Conservation (phyloP, 345 rosid species). For the Physaria fendleri region DNA sequence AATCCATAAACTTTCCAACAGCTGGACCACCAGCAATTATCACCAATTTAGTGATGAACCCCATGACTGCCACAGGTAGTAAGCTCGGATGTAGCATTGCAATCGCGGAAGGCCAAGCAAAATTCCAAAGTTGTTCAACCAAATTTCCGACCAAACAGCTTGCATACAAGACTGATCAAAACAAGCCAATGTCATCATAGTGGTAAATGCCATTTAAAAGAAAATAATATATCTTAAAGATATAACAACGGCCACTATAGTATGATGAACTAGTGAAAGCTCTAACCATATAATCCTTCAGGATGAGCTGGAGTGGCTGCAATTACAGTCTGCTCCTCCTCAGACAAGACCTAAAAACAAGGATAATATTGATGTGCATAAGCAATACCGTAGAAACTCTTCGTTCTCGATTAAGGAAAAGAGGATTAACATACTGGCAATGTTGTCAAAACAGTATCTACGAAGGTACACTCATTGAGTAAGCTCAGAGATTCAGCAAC, state of each 20-base stretch:
- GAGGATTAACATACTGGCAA: conserved; percentile 53
- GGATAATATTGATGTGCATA: background rate
- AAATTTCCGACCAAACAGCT: conserved; percentile 70
- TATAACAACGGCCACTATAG: background rate
- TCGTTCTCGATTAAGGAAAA: background rate
- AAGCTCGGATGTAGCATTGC: conserved; percentile 92
- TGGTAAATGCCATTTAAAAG: background rate
- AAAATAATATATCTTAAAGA: too few species aligned
- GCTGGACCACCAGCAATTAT: conserved; percentile 83
- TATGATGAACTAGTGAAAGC: background rate
- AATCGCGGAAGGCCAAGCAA: conserved; percentile 95
- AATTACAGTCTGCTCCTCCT: conserved; percentile 80
- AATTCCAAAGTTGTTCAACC: conserved; percentile 91
- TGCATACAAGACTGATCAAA: conserved; percentile 45
- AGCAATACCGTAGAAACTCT: background rate
- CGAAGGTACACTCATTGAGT: conserved; percentile 51
- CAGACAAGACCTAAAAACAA: conserved; percentile 59
- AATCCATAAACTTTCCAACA: conserved; percentile 86
- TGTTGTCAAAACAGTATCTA: conserved; percentile 62
- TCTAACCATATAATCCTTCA: conserved; percentile 71
- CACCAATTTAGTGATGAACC: conserved; percentile 69
- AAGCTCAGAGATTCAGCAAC: conserved; percentile 56
- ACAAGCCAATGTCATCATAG: background rate
- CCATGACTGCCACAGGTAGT: conserved; percentile 88
- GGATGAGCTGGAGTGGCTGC: conserved; percentile 97